A percentile compares a stretch with the other conserved stretches of the same genome.
phyloP scores from a whole-genome alignment of 176 grass and related monocot genomes.

The Thinopyrum elongatum region DNA sequence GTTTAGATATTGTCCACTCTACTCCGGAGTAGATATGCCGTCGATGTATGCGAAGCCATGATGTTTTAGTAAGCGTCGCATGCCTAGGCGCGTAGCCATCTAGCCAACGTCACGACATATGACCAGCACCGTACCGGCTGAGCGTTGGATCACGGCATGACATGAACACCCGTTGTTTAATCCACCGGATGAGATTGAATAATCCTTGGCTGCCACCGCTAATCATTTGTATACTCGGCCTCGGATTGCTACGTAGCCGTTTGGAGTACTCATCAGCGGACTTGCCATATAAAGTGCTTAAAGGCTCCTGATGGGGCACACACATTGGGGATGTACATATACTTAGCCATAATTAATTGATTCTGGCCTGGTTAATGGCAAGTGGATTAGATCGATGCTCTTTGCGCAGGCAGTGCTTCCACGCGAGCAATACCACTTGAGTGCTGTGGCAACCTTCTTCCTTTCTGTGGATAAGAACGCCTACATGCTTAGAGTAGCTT shows the following conservation, averaged over 20 bases:
- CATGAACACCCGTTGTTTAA: slow-evolving; percentile 40
- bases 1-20: neutral
- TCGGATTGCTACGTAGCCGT: slow-evolving; percentile 19
- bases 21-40: neutral
- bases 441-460: slow-evolving; percentile 16
- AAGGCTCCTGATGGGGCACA: slow-evolving; percentile 2
- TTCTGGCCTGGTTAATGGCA: neutral
- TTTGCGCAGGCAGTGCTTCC: neutral
- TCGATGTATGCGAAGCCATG: neutral
- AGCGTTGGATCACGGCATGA: slow-evolving; percentile 44
- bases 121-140: too few species aligned
- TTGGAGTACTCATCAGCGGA: slow-evolving; percentile 21
- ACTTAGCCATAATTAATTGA: neutral
- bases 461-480: slow-evolving; percentile 18
- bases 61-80: neutral
- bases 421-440: neutral
- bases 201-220: slow-evolving; percentile 19
- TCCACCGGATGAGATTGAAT: slow-evolving; percentile 39
- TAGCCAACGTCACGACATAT: slow-evolving; percentile 41
- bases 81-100: slow-evolving; percentile 22
- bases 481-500: slow-evolving; percentile 32
- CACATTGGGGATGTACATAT: neutral
- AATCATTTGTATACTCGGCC: slow-evolving; percentile 13
- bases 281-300: slow-evolving; percentile 37
- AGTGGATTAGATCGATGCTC: neutral